Evolutionary conservation across 169 alveolate genomes (phyloP).

Genomic region (Cryptosporidium bovis): DNA sequence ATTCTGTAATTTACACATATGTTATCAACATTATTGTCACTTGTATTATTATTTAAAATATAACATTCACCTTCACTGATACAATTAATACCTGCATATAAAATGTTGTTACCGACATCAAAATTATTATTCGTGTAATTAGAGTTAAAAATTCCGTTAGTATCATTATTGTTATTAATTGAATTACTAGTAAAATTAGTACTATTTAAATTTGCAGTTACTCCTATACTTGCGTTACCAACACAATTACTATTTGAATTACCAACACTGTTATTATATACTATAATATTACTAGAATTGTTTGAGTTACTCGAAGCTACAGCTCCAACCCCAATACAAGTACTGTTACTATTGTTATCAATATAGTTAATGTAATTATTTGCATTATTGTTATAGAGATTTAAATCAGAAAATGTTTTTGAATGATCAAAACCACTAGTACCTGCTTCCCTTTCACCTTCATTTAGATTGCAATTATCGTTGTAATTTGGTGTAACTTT

Average conservation of each 20-base stretch:
- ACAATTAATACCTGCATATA: too few species aligned
- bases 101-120: too few species aligned
- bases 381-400: not conserved
- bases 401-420: not conserved
- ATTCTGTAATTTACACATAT: slow-evolving; percentile 23
- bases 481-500: slow-evolving; percentile 3
- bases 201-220: too few species aligned
- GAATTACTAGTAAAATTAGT: too few species aligned
- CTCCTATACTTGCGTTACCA: too few species aligned
- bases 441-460: not conserved
- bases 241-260: too few species aligned
- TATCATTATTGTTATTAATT: too few species aligned
- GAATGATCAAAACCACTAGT: not conserved
- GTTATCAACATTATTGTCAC: not conserved
- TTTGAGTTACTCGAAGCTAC: not conserved
- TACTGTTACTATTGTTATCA: not conserved
- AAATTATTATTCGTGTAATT: too few species aligned
- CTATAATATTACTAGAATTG: not conserved
- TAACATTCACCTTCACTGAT: too few species aligned
- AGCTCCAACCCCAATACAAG: not conserved
- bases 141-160: too few species aligned
- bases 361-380: too few species aligned
- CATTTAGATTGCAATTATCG: not conserved
- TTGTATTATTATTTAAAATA: not conserved
- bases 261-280: too few species aligned